phyloP scores from a whole-genome alignment of 1,284 basidiomycete species.

The Cutaneotrichosporon sp. region DNA sequence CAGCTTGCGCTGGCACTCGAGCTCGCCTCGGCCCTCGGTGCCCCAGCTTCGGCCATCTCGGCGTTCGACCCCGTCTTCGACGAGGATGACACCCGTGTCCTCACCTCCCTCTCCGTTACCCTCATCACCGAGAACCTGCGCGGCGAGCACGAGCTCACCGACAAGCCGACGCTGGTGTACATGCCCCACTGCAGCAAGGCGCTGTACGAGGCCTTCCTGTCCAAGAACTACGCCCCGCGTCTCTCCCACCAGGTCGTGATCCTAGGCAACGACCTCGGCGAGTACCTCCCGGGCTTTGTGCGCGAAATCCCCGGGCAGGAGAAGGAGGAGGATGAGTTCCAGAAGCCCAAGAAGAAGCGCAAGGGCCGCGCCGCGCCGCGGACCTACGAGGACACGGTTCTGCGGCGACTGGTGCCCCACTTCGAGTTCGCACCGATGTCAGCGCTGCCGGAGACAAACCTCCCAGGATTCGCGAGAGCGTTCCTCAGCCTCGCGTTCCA shows the following conservation, averaged over 20 bases:
- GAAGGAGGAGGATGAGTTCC: conserved; percentile 31
- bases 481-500: conserved; percentile 47
- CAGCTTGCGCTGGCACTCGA: conserved; percentile 42
- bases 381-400: conserved; percentile 33
- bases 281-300: conserved; percentile 40
- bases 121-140: conserved; percentile 38
- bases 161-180: conserved; percentile 37
- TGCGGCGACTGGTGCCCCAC: conserved; percentile 45
- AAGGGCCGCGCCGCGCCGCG: conserved; percentile 26
- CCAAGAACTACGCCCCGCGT: conserved; percentile 31
- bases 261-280: conserved; percentile 47
- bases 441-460: conserved; percentile 44
- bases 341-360: conserved; percentile 49
- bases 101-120: conserved; percentile 27
- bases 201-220: conserved; percentile 44
- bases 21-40: conserved; percentile 19
- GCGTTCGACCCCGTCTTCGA: conserved; percentile 47
- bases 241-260: conserved; percentile 28
- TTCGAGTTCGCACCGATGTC: conserved; percentile 30
- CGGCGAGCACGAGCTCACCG: conserved; percentile 30
- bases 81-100: conserved; percentile 33
- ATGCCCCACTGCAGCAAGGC: conserved; percentile 47
- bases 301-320: conserved; percentile 7
- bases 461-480: conserved; percentile 49
- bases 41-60: conserved; percentile 22